Percentiles rank a stretch among this genome's conserved stretches.
Evolutionary conservation across 495 filamentous ascomycete species (phyloP).

Genomic region (Letharia columbiana): DNA sequence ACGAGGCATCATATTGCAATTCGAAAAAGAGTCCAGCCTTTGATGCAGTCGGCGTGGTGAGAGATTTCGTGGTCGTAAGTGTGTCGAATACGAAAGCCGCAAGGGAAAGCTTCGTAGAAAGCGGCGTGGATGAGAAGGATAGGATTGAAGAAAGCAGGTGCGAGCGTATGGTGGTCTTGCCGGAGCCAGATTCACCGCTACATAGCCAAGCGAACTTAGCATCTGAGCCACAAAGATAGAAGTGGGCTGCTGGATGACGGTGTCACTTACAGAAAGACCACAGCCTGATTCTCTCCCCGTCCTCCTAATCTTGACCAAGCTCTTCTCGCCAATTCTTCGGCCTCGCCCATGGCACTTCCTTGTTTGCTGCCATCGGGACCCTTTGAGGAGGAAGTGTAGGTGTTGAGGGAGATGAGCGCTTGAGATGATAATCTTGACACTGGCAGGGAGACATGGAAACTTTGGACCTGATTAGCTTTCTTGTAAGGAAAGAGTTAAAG

Average conservation of each 20-base stretch:
- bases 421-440: constrained; percentile 84
- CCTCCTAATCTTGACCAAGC: constrained; percentile 80
- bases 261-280: constrained; percentile 73
- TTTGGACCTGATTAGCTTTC: constrained; percentile 18
- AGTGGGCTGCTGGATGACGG: constrained; percentile 8
- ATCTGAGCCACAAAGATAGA: background rate
- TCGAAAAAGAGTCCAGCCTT: constrained; percentile 94
- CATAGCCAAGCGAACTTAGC: constrained; percentile 8
- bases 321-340: constrained; percentile 78
- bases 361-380: constrained; percentile 83
- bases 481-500: background rate
- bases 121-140: constrained; percentile 77
- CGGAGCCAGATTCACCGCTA: constrained; percentile 89
- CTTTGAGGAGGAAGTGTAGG: constrained; percentile 77
- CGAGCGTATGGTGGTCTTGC: constrained; percentile 88
- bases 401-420: constrained; percentile 84
- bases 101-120: constrained; percentile 86
- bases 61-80: constrained; percentile 94
- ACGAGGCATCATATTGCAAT: constrained; percentile 86
- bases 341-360: constrained; percentile 77
- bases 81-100: constrained; percentile 93
- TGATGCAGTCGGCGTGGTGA: constrained; percentile 88
- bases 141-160: constrained; percentile 78
- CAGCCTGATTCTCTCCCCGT: constrained; percentile 83
- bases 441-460: constrained; percentile 80